A percentile compares a stretch with the other conserved stretches of the same genome.
phyloP scores from a whole-genome alignment of 208 protist species.

The Crithidia expoeki region DNA sequence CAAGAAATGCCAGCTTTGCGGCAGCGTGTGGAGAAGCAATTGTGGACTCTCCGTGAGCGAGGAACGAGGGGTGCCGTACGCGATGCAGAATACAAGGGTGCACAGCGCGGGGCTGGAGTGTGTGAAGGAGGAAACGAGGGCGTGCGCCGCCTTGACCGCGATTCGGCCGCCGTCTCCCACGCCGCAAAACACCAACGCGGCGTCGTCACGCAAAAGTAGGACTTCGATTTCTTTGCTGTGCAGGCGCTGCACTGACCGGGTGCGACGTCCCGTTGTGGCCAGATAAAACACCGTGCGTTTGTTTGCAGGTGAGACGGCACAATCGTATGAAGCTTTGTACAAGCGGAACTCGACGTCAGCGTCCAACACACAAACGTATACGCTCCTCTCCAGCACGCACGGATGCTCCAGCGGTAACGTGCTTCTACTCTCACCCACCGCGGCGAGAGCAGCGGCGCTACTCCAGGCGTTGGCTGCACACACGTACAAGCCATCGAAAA shows the following conservation, averaged over 20 bases:
- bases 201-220: conserved; percentile 33
- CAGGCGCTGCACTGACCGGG: conserved; percentile 20
- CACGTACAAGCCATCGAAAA: conserved; percentile 69
- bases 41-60: conserved; percentile 36
- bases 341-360: conserved; percentile 19
- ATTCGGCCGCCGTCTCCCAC: conserved; percentile 46
- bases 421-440: conserved; percentile 4
- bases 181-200: conserved; percentile 59
- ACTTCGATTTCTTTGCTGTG: conserved; percentile 26
- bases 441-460: background rate
- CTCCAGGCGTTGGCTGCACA: conserved; percentile 10
- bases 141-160: conserved; percentile 40
- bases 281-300: conserved; percentile 24
- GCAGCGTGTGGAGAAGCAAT: conserved; percentile 39
- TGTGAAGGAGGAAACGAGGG: conserved; percentile 42
- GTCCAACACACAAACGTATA: conserved; percentile 1
- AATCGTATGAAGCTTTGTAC: conserved; percentile 1
- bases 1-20: conserved; percentile 51
- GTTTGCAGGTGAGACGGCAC: background rate
- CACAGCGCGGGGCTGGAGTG: conserved; percentile 17
- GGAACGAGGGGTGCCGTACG: conserved; percentile 48
- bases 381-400: background rate
- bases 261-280: conserved; percentile 13
- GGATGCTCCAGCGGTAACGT: background rate
- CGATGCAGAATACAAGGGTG: conserved; percentile 54